Evolutionary conservation across 1,284 basidiomycete genomes (phyloP).

Genomic region (Taiwanofungus camphoratus): DNA sequence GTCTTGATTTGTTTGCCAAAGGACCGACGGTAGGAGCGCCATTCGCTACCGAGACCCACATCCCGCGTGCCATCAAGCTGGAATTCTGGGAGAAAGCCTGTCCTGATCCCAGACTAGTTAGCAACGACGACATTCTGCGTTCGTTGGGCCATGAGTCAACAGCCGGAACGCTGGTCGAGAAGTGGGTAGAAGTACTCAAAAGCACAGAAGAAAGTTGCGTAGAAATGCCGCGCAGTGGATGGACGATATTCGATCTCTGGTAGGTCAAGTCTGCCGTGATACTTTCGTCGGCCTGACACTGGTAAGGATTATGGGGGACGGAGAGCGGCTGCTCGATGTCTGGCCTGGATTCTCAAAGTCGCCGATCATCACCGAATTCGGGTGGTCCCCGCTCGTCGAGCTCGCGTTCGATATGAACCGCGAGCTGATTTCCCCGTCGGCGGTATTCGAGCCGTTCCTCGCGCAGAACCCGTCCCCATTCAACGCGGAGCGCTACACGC

Average conservation of each 20-base stretch:
- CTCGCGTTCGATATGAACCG: slow-evolving; percentile 32
- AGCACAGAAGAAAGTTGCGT: slow-evolving; percentile 7
- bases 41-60: not conserved
- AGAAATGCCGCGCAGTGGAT: slow-evolving; percentile 7
- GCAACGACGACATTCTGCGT: not conserved
- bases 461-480: slow-evolving; percentile 7
- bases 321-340: slow-evolving; percentile 28
- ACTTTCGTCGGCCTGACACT: slow-evolving; percentile 1
- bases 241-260: slow-evolving; percentile 26
- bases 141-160: not conserved
- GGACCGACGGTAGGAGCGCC: slow-evolving; percentile 3
- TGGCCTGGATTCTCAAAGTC: slow-evolving; percentile 33
- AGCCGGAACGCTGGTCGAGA: slow-evolving; percentile 6
- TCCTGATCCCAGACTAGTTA: not conserved
- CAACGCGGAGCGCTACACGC: slow-evolving; percentile 17
- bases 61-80: not conserved
- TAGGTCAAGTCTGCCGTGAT: slow-evolving; percentile 11
- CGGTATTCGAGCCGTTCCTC: slow-evolving; percentile 10
- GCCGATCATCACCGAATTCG: slow-evolving; percentile 32
- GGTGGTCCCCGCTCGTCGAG: slow-evolving; percentile 37
- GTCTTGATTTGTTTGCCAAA: not conserved
- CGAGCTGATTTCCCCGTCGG: slow-evolving; percentile 25
- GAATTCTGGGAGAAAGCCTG: slow-evolving; percentile 1
- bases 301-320: slow-evolving; percentile 30
- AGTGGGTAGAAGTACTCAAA: slow-evolving; percentile 11